phyloP scores from a whole-genome alignment of 345 rosid genomes.

The Eucalyptus brandiana region DNA sequence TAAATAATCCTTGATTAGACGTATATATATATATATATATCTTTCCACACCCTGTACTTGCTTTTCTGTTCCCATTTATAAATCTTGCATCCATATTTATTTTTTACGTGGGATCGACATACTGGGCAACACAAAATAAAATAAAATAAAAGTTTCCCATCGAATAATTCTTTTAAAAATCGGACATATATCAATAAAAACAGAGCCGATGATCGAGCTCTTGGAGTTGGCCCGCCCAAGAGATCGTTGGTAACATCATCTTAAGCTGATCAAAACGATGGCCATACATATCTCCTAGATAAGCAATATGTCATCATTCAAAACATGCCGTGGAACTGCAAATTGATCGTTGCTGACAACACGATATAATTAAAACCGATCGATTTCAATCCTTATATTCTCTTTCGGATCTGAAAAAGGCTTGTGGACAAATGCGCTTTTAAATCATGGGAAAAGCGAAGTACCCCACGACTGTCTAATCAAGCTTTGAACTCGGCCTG shows the following conservation, averaged over 20 bases:
- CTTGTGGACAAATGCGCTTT: constrained; percentile 12
- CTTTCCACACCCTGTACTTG: not conserved
- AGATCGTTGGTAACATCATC: not conserved
- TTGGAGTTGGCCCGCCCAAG: not conserved
- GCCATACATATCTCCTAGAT: not conserved
- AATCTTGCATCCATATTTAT: not conserved
- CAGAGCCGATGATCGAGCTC: not conserved
- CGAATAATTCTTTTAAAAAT: not conserved
- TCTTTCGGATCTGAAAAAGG: not conserved
- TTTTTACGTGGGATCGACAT: not conserved
- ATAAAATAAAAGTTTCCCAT: not conserved
- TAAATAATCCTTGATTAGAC: not conserved
- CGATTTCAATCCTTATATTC: not conserved
- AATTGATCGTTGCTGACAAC: not conserved
- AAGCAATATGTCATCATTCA: not conserved
- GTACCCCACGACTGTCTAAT: constrained; percentile 28
- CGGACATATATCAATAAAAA: not conserved
- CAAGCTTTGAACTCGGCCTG: constrained; percentile 5
- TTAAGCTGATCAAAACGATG: not conserved
- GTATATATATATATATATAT: not conserved
- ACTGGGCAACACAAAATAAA: not conserved
- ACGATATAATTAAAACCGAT: not conserved
- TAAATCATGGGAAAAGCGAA: constrained; percentile 18
- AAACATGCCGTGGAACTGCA: not conserved
- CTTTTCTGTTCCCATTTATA: not conserved